Evolutionary conservation across 2,329 filamentous ascomycete genomes (phyloP), one percentile per base, ranked within the genome.

Genomic region (Blastomyces gilchristii): DNA sequence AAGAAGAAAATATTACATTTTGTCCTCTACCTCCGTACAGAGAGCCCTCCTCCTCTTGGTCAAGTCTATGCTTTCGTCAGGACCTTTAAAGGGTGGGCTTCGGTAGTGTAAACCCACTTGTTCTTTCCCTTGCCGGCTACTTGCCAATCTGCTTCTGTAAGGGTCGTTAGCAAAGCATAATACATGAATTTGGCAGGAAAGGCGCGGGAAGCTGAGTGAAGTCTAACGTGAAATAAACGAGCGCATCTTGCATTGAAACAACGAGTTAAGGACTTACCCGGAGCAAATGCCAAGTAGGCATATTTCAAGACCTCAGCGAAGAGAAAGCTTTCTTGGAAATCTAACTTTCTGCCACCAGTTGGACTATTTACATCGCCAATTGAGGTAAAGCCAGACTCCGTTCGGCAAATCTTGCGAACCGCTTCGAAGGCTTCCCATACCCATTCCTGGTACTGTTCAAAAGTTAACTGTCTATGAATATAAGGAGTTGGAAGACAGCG

Each of bases 241-340:
- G 5, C 14, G 8, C 5, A 58, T 53, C 11, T 53, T 34, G 50
- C 25, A 18, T 34, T 11, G 8, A n/a, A 34, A 18, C 18, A 37
- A 16, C 12, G 39, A 2, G 12, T 12, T 12, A n/a, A n/a, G 9
- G 68, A 74, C 64, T 53, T 60, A 67, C 65, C 65, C 49, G 43
- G 45, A 0, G 83, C 81, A 71, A 86, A 85, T 64, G 89, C 88
- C 69, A 95, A 73, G 76, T 89, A 95, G 63, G 83, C 79, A 73
- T 95, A 95, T 80, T 96, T 96, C 74, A 96, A 73, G 66, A 91
- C 88, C 78, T 96, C 91, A 0, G 91, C 90, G 73, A 95, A 91
- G 79, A 89, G 87, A 77, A 94, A 96, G 69, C 88, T 92, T 77
- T 96, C 90, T 80, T 93, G 88, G 72, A 87, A 87, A 73, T 96